Conservation (phyloP, 495 filamentous ascomycete species). For the Neurospora sublineolata region DNA sequence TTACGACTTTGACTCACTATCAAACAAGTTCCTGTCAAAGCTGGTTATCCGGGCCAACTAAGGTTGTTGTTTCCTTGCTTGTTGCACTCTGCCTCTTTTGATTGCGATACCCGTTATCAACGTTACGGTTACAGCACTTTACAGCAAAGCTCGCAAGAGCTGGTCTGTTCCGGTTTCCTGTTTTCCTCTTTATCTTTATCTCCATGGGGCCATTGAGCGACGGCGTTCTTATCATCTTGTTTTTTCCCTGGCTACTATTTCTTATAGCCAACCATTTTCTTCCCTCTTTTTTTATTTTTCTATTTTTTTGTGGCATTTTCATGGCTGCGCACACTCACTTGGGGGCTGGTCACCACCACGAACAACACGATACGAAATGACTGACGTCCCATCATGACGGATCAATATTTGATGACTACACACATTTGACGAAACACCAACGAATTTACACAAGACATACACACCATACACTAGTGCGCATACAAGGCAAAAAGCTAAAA, state of each 20-base stretch:
- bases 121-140: conserved; percentile 9
- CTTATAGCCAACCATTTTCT: not conserved
- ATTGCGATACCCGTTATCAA: conserved; percentile 15
- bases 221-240: conserved; percentile 13
- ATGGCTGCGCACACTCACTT: conserved; percentile 3
- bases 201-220: conserved; percentile 13
- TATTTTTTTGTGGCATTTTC: not conserved
- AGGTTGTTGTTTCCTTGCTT: conserved; percentile 17
- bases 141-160: conserved; percentile 15
- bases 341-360: conserved; percentile 6
- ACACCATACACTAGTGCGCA: not conserved
- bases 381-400: conserved; percentile 13
- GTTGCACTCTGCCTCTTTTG: conserved; percentile 10
- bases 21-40: conserved; percentile 89
- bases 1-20: conserved; percentile 81
- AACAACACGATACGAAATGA: conserved; percentile 11
- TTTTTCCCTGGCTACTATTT: conserved; percentile 1
- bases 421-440: not conserved
- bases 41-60: conserved; percentile 89
- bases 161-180: conserved; percentile 15
- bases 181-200: conserved; percentile 19
- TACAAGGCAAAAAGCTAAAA: not conserved
- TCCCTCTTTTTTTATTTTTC: not conserved
- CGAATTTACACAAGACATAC: not conserved
- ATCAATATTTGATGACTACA: conserved; percentile 1